These are phyloP conservation scores for Melaleuca alternifolia DNA, from an alignment of 345 rosid genomes.

Conservation along the genomic window DNA sequence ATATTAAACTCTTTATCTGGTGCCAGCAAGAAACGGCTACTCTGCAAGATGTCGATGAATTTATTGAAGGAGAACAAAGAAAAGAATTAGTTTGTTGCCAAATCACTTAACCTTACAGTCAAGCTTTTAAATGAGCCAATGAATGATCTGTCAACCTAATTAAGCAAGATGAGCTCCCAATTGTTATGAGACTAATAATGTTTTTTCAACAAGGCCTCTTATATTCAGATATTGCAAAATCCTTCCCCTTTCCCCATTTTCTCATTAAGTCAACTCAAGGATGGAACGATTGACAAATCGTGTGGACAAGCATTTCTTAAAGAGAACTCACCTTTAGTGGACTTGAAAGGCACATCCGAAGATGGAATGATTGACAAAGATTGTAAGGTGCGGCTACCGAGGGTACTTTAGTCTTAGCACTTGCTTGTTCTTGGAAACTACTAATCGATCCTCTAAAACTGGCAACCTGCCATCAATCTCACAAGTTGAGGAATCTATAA, in stretches of 20 bases:
- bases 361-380: constrained; percentile 64
- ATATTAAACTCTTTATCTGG: background rate
- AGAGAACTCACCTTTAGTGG: constrained; percentile 47
- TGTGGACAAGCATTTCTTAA: background rate
- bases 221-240: background rate
- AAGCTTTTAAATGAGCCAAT: background rate
- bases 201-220: background rate
- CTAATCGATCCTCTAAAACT: constrained; percentile 84
- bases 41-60: background rate
- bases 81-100: background rate
- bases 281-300: background rate
- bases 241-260: background rate
- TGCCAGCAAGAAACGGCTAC: background rate
- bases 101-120: background rate
- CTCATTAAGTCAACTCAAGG: background rate
- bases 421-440: constrained; percentile 87
- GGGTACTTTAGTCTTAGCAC: constrained; percentile 49
- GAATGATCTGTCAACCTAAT: background rate
- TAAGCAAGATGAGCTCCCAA: background rate
- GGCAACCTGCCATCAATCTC: constrained; percentile 61
- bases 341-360: constrained; percentile 56
- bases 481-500: constrained; percentile 1
- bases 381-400: constrained; percentile 58
- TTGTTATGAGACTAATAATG: background rate
- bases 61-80: background rate